Evolutionary conservation across 805 yeast genomes (phyloP).

Genomic region (Metschnikowia peoriensis): DNA sequence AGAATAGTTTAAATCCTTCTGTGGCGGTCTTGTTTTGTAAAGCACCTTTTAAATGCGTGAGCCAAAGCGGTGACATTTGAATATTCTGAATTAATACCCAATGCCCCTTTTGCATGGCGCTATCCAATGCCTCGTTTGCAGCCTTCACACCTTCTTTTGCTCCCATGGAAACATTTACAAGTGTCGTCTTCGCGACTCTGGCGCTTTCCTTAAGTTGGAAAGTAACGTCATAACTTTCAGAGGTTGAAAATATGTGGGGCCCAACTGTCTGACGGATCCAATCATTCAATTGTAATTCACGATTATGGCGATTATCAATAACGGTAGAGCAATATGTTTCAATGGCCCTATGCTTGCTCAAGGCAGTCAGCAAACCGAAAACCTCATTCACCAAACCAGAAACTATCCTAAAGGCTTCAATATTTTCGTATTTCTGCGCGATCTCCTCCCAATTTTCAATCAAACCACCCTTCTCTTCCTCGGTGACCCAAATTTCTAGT

Average conservation of each 20-base stretch:
- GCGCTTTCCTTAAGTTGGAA: conserved; percentile 50
- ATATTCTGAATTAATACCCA: conserved; percentile 84
- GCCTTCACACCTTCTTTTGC: conserved; percentile 59
- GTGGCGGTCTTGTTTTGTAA: conserved; percentile 32
- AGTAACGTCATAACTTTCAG: conserved; percentile 68
- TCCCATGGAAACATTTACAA: conserved; percentile 66
- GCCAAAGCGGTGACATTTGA: conserved; percentile 69
- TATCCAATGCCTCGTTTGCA: conserved; percentile 54
- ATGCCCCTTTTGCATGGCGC: conserved; percentile 45
- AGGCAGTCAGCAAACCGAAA: background rate
- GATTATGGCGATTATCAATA: background rate
- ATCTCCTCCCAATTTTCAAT: background rate
- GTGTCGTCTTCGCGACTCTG: conserved; percentile 16
- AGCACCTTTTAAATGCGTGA: conserved; percentile 51
- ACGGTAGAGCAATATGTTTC: background rate
- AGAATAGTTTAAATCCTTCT: conserved; percentile 50
- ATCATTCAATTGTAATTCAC: background rate
- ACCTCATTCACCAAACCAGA: conserved; percentile 1
- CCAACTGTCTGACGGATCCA: conserved; percentile 9
- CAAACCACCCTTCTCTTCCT: background rate
- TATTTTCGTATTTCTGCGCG: background rate
- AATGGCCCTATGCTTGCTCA: background rate
- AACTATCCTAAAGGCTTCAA: background rate
- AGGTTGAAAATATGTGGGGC: conserved; percentile 55
- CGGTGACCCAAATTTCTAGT: background rate